Evolutionary conservation across 306 rosid genomes (phyloP), one percentile per base, ranked within the genome.

Genomic region (Vigna radiata): DNA sequence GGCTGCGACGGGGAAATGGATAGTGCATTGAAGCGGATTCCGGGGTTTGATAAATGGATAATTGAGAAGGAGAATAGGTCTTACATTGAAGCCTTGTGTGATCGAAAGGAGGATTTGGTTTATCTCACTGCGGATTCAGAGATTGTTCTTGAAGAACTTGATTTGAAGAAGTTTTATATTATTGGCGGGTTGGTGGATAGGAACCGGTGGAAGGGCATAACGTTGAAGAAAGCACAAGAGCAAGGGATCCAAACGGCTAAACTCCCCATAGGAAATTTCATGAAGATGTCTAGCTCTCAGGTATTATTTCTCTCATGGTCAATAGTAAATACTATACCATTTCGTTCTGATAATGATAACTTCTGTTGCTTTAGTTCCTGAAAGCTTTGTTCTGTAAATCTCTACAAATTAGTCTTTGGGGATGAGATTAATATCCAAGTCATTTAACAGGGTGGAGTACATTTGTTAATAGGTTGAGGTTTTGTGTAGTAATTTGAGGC

Each of bases 121-220:
- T 94, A 92, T 83, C 89, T 95, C 74, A 95, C 97, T 0, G 97
- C 97, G 6, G 98, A 95, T 70, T 86, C 98, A 0, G 96, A 95
- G 19, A 84, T 79, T 63, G 97, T 92, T 71, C 93, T 95, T 25
- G 91, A 92, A 54, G 93, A 89, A n/a, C 96, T 95, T 76, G 98
- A 95, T 82, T 75, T 67, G 8, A 89, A 79, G 62, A 95, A 88
- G 79, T 75, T 88, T 41, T 95, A 95, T 71, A 84, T 95, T 46
- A 78, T 95, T 75, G 98, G 97, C 52, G 98, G 98, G 14, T 85
- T 92, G 69, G 97, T 95, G 56, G 98, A 95, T 83, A 89, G 98
- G 53, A 95, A 95, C 66, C 68, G 97, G 62, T 90, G 97, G 93
- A 95, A 92, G 83, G 99, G 97, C 49, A 86, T 95, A 56, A 92